phyloP scores from a whole-genome alignment of 108 stramenopile species.

The Cylindrotheca closterium region DNA sequence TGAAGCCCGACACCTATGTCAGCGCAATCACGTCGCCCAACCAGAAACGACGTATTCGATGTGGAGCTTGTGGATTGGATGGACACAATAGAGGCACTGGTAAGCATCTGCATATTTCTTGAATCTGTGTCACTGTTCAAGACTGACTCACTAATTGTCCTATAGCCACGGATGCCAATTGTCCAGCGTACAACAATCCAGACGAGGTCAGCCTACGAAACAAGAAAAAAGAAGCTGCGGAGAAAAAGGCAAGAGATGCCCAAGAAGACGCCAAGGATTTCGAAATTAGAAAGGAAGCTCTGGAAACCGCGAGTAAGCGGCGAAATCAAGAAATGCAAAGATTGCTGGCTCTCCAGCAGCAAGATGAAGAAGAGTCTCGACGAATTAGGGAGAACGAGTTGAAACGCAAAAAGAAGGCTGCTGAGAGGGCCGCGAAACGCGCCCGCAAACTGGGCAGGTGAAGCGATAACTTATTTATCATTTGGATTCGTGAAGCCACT shows the following conservation, averaged over 20 bases:
- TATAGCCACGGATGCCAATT: constrained; percentile 38
- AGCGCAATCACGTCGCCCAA: constrained; percentile 1
- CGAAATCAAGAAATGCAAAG: constrained; percentile 5
- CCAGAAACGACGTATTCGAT: constrained; percentile 11
- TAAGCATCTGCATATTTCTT: background rate
- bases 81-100: constrained; percentile 39
- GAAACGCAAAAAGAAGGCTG: background rate
- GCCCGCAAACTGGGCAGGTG: constrained; percentile 8
- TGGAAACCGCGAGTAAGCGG: constrained; percentile 9
- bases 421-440: background rate
- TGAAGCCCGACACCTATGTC: too few species aligned
- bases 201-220: constrained; percentile 39
- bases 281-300: constrained; percentile 20
- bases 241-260: constrained; percentile 24
- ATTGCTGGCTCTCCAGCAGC: background rate
- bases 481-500: too few species aligned
- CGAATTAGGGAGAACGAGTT: background rate
- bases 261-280: constrained; percentile 22
- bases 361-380: background rate
- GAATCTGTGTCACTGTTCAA: background rate
- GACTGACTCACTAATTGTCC: background rate
- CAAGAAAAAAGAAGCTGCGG: constrained; percentile 26
- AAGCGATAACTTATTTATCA: too few species aligned
- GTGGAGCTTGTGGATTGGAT: constrained; percentile 49
- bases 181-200: constrained; percentile 39